Conservation (phyloP, 306 rosid species). For the cucumber (Cucumis sativus) region Cucumber_9930_V3 NC_026659.2:18845001-18845500, state of each 20-base stretch:
- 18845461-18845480: not conserved
- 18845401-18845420: not conserved
- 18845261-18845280: not conserved
- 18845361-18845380: not conserved
- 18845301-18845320: not conserved
- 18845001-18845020: conserved; percentile 19
- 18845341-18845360: not conserved
- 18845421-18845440: not conserved
- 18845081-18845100: conserved; percentile 23
- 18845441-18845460: not conserved
- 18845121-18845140: not conserved
- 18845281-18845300: not conserved
- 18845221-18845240: not conserved
- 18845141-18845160: conserved; percentile 36
- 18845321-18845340: not conserved
- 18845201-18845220: conserved; percentile 50
- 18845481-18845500: not conserved
- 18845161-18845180: conserved; percentile 39
- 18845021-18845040: conserved; percentile 6
- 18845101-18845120: conserved; percentile 12
- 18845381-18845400: not conserved
- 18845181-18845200: conserved; percentile 17
- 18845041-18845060: not conserved
- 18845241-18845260: not conserved
- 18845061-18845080: conserved; percentile 3